A percentile compares a stretch with the other conserved stretches of the same genome.
phyloP scores from a whole-genome alignment of 257 asterid species.

The Nicotiana tomentosiformis region DNA sequence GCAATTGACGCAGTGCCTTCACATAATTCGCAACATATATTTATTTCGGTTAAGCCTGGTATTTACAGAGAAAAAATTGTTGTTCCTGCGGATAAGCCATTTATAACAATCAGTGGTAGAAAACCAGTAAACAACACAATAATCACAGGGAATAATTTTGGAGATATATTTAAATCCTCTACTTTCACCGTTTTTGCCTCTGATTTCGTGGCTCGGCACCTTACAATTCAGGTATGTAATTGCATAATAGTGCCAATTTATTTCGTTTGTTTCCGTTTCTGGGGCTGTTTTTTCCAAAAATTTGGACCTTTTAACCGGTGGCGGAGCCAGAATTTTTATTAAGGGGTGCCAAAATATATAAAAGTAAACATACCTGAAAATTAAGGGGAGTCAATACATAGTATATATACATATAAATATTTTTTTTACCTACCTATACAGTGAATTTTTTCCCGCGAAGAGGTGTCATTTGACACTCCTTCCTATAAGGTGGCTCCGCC shows the following conservation, averaged over 20 bases:
- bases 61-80: conserved; percentile 29
- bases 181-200: conserved; percentile 38
- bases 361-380: no score
- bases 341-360: no score
- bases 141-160: conserved; percentile 24
- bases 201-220: conserved; percentile 33
- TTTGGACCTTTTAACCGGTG: background rate
- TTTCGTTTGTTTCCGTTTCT: background rate
- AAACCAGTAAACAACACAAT: conserved; percentile 13
- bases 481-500: no score
- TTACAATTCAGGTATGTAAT: conserved; percentile 36
- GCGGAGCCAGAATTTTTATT: no score
- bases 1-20: conserved; percentile 36
- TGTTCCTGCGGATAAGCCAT: conserved; percentile 41
- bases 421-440: no score
- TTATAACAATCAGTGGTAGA: conserved; percentile 33
- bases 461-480: no score
- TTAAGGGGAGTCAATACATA: no score
- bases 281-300: background rate
- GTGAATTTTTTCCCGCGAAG: no score
- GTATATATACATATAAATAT: no score
- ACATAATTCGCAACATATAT: conserved; percentile 19
- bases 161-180: conserved; percentile 36
- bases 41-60: conserved; percentile 27
- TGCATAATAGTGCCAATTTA: background rate